Evolutionary conservation across 495 filamentous ascomycete genomes (phyloP), one percentile per base, ranked within the genome.

Genomic region (Cairneyella variabilis): DNA sequence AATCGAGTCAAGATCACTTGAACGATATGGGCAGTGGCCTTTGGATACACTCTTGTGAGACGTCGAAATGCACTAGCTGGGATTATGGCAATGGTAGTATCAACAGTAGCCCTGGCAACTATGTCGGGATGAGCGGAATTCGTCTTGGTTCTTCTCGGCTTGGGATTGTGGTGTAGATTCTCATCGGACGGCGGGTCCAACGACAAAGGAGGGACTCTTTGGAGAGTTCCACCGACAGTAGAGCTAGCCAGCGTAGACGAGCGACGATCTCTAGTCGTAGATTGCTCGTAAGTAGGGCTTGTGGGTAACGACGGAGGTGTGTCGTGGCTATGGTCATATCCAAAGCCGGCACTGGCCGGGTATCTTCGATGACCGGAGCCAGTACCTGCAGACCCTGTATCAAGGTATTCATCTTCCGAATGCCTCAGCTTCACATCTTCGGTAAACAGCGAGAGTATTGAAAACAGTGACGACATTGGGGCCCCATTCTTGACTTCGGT

Each of bases 401-500:
- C 61, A 1, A 64, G 41, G 44, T 78, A 74, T 26, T 84, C 82
- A 26, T 86, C 83, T 10, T 83, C 81, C 1, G 79, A 71, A 43
- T 83, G 76, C 22, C 83, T 80, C 26, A 97, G 70, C 54, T 90
- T 85, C 38, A 98, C 83, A 63, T 97, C 90, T 67, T 97, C 93
- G 4, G 93, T 97, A 61, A 98, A 98, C 0, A 98, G 73, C 2
- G 90, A 93, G 63, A 98, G 83, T 48, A 98, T 95, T 1, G 95
- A 96, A 69, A 98, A 98, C 5, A 98, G 69, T 0, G 93, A 97
- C 23, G 93, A 97, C 92, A 98, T 97, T 3, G 93, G 92, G 9
- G 93, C 92, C 17, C 93, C 93, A 63, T 97, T 98, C 68, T 96
- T 95, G 36, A 98, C 93, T 65, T 98, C 93, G 2, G 93, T 98